Percentiles rank a stretch among this genome's conserved stretches.
Conservation (phyloP, 202 grass and related monocot genomes). For the Schoenoplectus tabernaemontani region DNA sequence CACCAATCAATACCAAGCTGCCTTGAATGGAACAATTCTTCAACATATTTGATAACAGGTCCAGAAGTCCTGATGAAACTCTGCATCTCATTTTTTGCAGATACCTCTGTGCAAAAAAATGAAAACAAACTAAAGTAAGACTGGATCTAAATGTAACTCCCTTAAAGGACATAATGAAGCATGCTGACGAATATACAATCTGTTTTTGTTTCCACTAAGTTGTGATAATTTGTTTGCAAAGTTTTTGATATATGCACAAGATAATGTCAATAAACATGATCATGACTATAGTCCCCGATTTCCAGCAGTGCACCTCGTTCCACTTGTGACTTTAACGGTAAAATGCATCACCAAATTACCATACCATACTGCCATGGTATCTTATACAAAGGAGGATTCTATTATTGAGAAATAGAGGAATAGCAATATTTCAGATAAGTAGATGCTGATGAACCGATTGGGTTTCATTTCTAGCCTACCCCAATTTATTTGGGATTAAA, state of each 20-base stretch:
- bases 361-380: neutral
- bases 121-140: neutral
- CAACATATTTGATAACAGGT: conserved; percentile 51
- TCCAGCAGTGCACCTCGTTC: neutral
- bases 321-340: neutral
- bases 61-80: conserved; percentile 54
- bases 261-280: neutral
- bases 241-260: neutral
- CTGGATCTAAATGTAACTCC: neutral
- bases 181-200: neutral
- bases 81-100: conserved; percentile 67
- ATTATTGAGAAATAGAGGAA: neutral
- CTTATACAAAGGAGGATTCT: neutral
- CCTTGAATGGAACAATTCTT: conserved; percentile 56
- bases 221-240: neutral
- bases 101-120: conserved; percentile 43
- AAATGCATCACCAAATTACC: neutral
- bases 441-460: no score
- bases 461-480: no score
- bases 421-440: neutral
- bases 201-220: neutral
- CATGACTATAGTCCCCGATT: neutral
- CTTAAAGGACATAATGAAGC: neutral
- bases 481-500: no score
- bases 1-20: conserved; percentile 71